These are phyloP conservation scores for Diaporthe sp. DNA, from an alignment of 2,329 filamentous ascomycete species.

Conservation along the genomic window DNA sequence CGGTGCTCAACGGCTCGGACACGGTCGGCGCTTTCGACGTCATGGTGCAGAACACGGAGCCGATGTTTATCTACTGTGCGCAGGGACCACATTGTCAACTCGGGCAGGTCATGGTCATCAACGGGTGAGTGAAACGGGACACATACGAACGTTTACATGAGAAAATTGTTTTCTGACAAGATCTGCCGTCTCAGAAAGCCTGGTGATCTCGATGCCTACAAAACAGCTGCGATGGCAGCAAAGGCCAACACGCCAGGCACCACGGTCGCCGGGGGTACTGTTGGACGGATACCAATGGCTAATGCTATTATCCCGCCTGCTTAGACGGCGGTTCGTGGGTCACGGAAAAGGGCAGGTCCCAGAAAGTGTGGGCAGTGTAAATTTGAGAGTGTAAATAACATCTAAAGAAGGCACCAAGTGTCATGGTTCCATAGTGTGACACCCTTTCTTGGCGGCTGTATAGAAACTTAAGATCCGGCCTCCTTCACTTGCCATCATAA, in stretches of 20 bases:
- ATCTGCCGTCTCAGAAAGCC: not conserved
- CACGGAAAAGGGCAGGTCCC: slow-evolving; percentile 19
- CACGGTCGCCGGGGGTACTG: not conserved
- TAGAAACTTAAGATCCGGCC: not conserved
- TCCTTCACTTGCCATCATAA: not conserved
- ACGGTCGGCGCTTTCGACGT: slow-evolving; percentile 28
- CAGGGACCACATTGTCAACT: slow-evolving; percentile 27
- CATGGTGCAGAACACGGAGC: slow-evolving; percentile 16
- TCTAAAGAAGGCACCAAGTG: not conserved
- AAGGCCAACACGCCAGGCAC: slow-evolving; percentile 2
- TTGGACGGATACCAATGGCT: slow-evolving; percentile 15
- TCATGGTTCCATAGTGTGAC: too few species aligned
- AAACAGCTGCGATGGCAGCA: slow-evolving; percentile 1
- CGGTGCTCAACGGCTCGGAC: slow-evolving; percentile 12
- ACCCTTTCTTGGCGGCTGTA: not conserved
- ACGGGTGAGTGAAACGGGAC: not conserved
- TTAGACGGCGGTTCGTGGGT: not conserved
- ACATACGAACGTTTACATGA: not conserved
- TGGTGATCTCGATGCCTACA: slow-evolving; percentile 21
- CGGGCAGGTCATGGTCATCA: slow-evolving; percentile 24
- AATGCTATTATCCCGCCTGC: slow-evolving; percentile 13
- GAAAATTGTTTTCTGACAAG: not conserved
- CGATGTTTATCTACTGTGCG: slow-evolving; percentile 16
- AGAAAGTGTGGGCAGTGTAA: not conserved
- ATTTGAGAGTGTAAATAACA: not conserved